Evolutionary conservation across 2,329 filamentous ascomycete species (phyloP), one percentile per base, ranked within the genome.

Genomic region (Colletotrichum destructivum): DNA sequence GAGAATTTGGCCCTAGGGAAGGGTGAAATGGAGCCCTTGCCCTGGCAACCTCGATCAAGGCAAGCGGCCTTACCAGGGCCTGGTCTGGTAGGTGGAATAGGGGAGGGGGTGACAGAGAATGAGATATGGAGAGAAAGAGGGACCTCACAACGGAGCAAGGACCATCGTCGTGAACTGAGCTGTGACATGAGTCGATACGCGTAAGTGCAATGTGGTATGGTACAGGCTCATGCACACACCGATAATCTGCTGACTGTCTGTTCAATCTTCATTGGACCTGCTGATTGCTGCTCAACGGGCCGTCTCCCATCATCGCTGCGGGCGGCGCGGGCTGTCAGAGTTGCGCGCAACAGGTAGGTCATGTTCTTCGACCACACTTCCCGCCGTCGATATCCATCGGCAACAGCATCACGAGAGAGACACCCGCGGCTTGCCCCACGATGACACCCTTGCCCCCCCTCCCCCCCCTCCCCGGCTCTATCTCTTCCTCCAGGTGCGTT

Each of bases 341-440:
- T 18, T 47, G 40, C n/a, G 64, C 64, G 54, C 59, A 69, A 55
- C 54, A 63, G 69, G 69, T 69, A 71, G 64, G 69, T 54, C 69
- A 51, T 35, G 13, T 31, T 8, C 21, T 46, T 60, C 15, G 35
- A 42, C 31, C 46, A 63, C 21, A 26, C n/a, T 23, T 40, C 15
- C n/a, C 13, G 18, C 38, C 18, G 35, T 16, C 35, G 18, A 44
- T 40, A 23, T n/a, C 21, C 26, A 38, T 63, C 35, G 23, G 18
- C 16, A 42, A 46, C n/a, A 54, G 31, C 11, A 31, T 54, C 23
- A 26, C 26, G 5, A 56, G 46, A 44, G 51, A 54, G 21, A 46
- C 49, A 44, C 40, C n/a, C 35, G 16, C 12, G 38, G 49, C 49
- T 42, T 11, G 6, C 47, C 5, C 26, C 61, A 31, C 46, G 38